Conservation (phyloP, 2,329 filamentous ascomycete genomes). For the Aspergillus ochraceus region DNA sequence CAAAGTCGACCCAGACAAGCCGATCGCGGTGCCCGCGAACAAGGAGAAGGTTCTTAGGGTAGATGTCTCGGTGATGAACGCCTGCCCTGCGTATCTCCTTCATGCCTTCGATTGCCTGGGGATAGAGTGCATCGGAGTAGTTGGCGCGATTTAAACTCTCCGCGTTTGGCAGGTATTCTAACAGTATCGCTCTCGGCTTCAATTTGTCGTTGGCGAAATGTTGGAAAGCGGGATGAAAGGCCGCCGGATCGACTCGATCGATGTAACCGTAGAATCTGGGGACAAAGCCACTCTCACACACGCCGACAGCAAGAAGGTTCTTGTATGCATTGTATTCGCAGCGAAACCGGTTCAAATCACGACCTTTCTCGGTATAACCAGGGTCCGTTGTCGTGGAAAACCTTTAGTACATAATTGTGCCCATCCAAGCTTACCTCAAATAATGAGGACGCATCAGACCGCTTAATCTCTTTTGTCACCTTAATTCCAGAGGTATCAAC, state of each 20-base stretch:
- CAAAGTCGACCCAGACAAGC: slow-evolving; percentile 26
- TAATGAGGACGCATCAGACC: slow-evolving; percentile 14
- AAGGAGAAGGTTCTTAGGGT: slow-evolving; percentile 21
- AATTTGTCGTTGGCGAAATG: slow-evolving; percentile 20
- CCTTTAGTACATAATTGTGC: slow-evolving; percentile 16
- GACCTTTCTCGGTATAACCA: slow-evolving; percentile 22
- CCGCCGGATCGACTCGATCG: slow-evolving; percentile 19
- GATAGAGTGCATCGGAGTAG: slow-evolving; percentile 17
- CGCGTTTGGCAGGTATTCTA: slow-evolving; percentile 17
- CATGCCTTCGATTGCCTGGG: slow-evolving; percentile 19
- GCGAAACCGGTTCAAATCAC: slow-evolving; percentile 26
- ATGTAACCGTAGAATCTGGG: slow-evolving; percentile 24
- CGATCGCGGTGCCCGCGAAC: slow-evolving; percentile 16
- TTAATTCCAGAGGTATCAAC: slow-evolving; percentile 8
- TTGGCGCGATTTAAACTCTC: slow-evolving; percentile 21
- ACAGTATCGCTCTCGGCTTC: slow-evolving; percentile 15
- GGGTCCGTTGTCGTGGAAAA: slow-evolving; percentile 27
- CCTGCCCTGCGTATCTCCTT: slow-evolving; percentile 19
- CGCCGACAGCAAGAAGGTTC: slow-evolving; percentile 17
- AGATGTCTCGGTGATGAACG: slow-evolving; percentile 21
- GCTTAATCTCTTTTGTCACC: slow-evolving; percentile 7
- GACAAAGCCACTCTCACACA: slow-evolving; percentile 21
- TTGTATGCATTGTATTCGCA: slow-evolving; percentile 23
- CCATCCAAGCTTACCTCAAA: slow-evolving; percentile 18
- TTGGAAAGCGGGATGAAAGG: slow-evolving; percentile 17